Evolutionary conservation across 129 eudicot species (phyloP), one percentile per base, ranked within the genome.

Genomic region (Calendula officinalis): DNA sequence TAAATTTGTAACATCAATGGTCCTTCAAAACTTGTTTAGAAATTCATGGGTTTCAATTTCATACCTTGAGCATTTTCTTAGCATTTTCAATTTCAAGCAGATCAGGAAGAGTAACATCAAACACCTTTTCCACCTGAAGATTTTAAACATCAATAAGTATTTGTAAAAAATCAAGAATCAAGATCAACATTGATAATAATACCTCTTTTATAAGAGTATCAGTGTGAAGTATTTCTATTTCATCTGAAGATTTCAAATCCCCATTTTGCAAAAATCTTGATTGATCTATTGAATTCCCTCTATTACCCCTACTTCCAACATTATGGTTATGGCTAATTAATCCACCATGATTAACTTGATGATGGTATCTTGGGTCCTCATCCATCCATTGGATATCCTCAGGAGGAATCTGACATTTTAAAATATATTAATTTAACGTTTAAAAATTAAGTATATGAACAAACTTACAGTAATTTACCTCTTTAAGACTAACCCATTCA

Each of bases 151-250:
- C 16, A 46, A 48, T 37, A 42, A 32, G 0, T 5, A 42, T 22
- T 22, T 22, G 30, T 33, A 30, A 8, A 11, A 16, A 59, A 37
- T 37, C 12, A 41, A 14, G 4, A 27, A 54, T 37, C 37, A 56
- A 33, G 61, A 62, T 52, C 35, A 22, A 12, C 42, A 69, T 15
- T 35, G 50, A 22, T 14, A 13, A 22, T 22, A 22, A 13, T 73
- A 85, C 99, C 96, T 85, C 91, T 75, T 92, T 81, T 71, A 92
- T 81, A 54, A 92, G 83, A 39, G 96, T 88, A 34, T 83, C 99
- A 0, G 99, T 92, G 74, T 92, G 96, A 66, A 85, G 88, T 68
- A 92, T 88, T 67, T 92, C 99, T 56, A 88, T 81, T 55, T 92
- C 91, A 75, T 83, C 91, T 22, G 81, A 75, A 56, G 71, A 61